Evolutionary conservation across 345 rosid genomes (phyloP).

Genomic region (Viola odorata): DNA sequence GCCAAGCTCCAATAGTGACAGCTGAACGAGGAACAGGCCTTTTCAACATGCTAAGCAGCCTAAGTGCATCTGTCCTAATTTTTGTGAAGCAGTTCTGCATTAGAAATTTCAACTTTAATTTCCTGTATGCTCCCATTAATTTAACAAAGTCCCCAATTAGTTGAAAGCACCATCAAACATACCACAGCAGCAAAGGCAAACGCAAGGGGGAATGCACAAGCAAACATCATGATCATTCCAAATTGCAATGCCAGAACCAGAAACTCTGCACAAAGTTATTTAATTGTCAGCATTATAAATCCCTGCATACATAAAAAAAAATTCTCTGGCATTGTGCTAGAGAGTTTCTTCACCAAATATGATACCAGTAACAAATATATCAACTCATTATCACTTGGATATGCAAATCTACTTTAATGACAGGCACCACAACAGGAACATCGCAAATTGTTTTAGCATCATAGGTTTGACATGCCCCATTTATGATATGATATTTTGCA

Average conservation of each 20-base stretch:
- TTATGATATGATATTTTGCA: background rate
- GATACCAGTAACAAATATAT: background rate
- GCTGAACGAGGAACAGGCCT: constrained; percentile 86
- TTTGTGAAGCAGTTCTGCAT: constrained; percentile 70
- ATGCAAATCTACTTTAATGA: too few species aligned
- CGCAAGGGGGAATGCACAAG: constrained; percentile 90
- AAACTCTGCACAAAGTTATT: constrained; percentile 44
- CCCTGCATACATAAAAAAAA: background rate
- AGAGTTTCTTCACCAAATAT: background rate
- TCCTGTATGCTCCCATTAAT: background rate
- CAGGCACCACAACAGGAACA: too few species aligned
- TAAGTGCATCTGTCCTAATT: constrained; percentile 82
- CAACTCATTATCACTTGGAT: too few species aligned
- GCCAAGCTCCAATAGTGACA: constrained; percentile 88
- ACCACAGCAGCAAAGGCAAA: constrained; percentile 74
- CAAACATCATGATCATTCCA: constrained; percentile 99
- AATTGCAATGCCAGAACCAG: constrained; percentile 85
- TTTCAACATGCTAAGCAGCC: constrained; percentile 61
- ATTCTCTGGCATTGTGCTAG: background rate
- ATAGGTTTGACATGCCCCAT: background rate
- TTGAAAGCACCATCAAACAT: constrained; percentile 13
- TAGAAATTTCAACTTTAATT: constrained; percentile 14
- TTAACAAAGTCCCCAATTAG: constrained; percentile 2
- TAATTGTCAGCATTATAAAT: constrained; percentile 6
- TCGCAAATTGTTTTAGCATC: background rate